phyloP scores from a whole-genome alignment of 2,329 filamentous ascomycete genomes.

The Fulvia fulva region DNA sequence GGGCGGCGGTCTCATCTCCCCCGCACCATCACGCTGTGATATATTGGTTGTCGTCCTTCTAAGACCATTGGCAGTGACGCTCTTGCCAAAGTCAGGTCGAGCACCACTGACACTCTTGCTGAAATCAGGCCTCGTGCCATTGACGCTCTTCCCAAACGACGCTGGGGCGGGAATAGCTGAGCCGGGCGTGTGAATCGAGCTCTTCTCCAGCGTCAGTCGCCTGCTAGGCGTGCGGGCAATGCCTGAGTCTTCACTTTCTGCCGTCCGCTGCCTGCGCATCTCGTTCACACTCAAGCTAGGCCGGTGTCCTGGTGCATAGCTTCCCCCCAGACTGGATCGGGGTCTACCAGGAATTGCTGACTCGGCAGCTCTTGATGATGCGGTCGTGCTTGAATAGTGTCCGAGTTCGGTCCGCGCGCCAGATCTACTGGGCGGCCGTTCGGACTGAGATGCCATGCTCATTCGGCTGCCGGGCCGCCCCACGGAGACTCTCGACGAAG shows the following conservation, averaged over 20 bases:
- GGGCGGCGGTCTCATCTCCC: slow-evolving; percentile 47
- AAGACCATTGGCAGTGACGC: neutral
- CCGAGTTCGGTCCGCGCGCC: slow-evolving; percentile 44
- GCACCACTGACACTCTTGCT: slow-evolving; percentile 1
- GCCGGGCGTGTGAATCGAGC: slow-evolving; percentile 14
- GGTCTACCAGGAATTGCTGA: slow-evolving; percentile 48
- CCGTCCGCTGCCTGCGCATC: slow-evolving; percentile 32
- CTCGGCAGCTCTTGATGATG: slow-evolving; percentile 11
- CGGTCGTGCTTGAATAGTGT: slow-evolving; percentile 22
- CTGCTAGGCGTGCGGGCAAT: slow-evolving; percentile 12
- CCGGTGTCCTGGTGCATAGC: slow-evolving; percentile 35
- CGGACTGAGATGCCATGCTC: slow-evolving; percentile 39
- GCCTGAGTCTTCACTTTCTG: slow-evolving; percentile 17
- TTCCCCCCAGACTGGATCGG: slow-evolving; percentile 66
- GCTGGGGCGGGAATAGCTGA: slow-evolving; percentile 14
- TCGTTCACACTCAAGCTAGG: slow-evolving; percentile 29
- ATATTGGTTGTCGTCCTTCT: slow-evolving; percentile 2
- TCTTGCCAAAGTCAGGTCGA: neutral
- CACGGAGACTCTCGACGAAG: slow-evolving; percentile 30
- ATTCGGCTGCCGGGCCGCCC: slow-evolving; percentile 72
- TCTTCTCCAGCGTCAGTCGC: slow-evolving; percentile 21
- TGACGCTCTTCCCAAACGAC: slow-evolving; percentile 12
- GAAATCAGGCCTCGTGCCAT: neutral
- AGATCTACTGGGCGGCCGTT: slow-evolving; percentile 35
- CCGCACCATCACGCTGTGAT: slow-evolving; percentile 20